Percentiles rank a stretch among this genome's conserved stretches.
phyloP scores from a whole-genome alignment of 352 stramenopile species.

The Globisporangium nodosum region DNA sequence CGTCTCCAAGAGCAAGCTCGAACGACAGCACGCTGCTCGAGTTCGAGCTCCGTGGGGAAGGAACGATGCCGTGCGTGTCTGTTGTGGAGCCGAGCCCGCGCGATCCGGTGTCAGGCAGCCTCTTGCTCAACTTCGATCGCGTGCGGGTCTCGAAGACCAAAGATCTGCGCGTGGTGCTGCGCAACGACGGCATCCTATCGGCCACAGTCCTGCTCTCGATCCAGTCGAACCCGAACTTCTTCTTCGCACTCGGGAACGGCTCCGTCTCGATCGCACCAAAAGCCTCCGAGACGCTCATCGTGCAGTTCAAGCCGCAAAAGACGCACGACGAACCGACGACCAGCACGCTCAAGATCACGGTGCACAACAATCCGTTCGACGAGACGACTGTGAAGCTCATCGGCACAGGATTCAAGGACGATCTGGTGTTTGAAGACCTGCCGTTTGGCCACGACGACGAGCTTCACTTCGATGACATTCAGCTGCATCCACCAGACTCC shows the following conservation, averaged over 20 bases:
- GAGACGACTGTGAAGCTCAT: constrained; percentile 69
- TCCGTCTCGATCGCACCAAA: constrained; percentile 73
- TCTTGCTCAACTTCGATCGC: constrained; percentile 82
- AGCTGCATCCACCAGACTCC: constrained; percentile 17
- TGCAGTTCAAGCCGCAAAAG: constrained; percentile 85
- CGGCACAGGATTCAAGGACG: constrained; percentile 76
- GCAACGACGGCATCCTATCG: constrained; percentile 91
- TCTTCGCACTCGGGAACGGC: constrained; percentile 66
- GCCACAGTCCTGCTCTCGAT: constrained; percentile 90
- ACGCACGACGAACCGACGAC: constrained; percentile 51
- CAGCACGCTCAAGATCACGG: constrained; percentile 69
- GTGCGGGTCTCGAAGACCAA: constrained; percentile 72
- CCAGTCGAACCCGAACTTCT: constrained; percentile 62
- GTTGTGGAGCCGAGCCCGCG: constrained; percentile 74
- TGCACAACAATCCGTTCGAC: constrained; percentile 91
- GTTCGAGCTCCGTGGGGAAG: constrained; percentile 90
- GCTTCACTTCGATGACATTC: constrained; percentile 86
- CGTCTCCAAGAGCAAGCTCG: neutral
- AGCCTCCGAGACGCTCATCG: constrained; percentile 41
- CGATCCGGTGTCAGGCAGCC: constrained; percentile 40
- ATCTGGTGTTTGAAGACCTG: constrained; percentile 87
- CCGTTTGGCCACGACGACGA: constrained; percentile 65
- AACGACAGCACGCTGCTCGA: constrained; percentile 39
- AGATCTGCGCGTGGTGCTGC: constrained; percentile 56
- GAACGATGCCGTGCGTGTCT: constrained; percentile 90